Percentiles rank a stretch among this genome's conserved stretches.
These are phyloP conservation scores for Pythium periplocum DNA, from an alignment of 352 stramenopile genomes.

Conservation along the genomic window DNA sequence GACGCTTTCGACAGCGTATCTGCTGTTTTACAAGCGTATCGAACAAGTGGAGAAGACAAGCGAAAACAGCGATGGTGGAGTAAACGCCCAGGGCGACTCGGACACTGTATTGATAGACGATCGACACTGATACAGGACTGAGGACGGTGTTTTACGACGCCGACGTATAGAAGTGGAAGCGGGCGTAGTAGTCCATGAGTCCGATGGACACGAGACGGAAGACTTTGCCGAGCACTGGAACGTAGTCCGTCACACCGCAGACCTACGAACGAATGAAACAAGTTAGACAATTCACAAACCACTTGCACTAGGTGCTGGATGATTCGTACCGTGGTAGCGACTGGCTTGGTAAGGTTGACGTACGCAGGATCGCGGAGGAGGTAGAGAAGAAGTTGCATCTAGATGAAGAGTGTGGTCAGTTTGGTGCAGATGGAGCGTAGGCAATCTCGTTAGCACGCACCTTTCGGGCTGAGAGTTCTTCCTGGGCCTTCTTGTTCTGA, in stretches of 20 bases:
- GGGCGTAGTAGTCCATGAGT: conserved; percentile 81
- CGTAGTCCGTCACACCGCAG: conserved; percentile 51
- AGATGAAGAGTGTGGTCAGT: conserved; percentile 4
- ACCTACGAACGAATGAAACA: conserved; percentile 20
- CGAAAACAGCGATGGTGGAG: conserved; percentile 6
- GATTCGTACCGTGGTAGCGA: neutral
- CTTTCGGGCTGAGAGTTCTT: conserved; percentile 62
- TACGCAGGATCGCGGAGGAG: conserved; percentile 80
- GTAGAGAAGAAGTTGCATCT: conserved; percentile 83
- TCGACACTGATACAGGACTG: neutral
- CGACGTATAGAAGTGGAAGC: conserved; percentile 86
- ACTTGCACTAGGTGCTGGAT: no score
- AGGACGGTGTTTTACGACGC: conserved; percentile 45
- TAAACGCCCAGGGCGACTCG: conserved; percentile 1
- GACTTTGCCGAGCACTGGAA: conserved; percentile 64
- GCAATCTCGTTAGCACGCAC: conserved; percentile 18
- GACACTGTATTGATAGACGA: neutral
- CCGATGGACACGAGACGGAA: conserved; percentile 66
- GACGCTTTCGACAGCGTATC: conserved; percentile 56
- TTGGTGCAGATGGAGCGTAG: neutral
- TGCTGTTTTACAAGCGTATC: conserved; percentile 65
- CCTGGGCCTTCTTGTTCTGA: conserved; percentile 32
- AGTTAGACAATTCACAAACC: no score
- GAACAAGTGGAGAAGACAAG: neutral
- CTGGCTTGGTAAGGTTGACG: conserved; percentile 58